phyloP scores from a whole-genome alignment of 2,329 filamentous ascomycete species.

The Ceratocystis papillata region DNA sequence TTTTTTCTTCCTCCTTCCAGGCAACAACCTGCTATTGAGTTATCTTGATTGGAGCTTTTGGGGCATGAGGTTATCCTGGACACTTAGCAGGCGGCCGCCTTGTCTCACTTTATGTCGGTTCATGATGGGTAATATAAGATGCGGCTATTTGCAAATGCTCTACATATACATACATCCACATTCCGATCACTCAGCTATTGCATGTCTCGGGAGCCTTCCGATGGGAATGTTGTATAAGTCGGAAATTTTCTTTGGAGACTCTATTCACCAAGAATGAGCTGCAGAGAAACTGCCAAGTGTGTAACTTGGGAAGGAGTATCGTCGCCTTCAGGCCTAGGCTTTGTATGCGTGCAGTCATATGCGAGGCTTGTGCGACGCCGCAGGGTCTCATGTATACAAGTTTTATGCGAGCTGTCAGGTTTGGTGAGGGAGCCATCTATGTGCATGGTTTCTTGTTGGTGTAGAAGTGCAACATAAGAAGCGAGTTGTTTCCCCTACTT shows the following conservation, averaged over 20 bases:
- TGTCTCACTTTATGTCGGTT: no score
- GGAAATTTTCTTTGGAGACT: not conserved
- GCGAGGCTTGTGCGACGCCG: not conserved
- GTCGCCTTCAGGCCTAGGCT: not conserved
- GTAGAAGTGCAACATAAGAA: conserved; percentile 2
- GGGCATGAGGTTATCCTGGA: no score
- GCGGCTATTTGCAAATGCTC: not conserved
- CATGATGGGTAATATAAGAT: no score
- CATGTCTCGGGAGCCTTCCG: not conserved
- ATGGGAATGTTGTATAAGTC: not conserved
- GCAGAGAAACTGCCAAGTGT: not conserved
- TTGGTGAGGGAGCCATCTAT: not conserved
- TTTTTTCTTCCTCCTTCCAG: no score
- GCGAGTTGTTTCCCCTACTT: not conserved
- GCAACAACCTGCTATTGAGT: no score
- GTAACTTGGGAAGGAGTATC: not conserved
- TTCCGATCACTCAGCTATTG: not conserved
- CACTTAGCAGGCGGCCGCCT: no score
- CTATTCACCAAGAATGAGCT: not conserved
- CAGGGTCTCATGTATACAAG: not conserved
- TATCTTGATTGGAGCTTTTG: no score
- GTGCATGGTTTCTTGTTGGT: not conserved
- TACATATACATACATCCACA: no score
- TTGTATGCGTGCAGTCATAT: not conserved
- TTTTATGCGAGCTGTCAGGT: not conserved